Evolutionary conservation across 768 basidiomycete species (phyloP).

Genomic region (Russula griseocarnosa): DNA sequence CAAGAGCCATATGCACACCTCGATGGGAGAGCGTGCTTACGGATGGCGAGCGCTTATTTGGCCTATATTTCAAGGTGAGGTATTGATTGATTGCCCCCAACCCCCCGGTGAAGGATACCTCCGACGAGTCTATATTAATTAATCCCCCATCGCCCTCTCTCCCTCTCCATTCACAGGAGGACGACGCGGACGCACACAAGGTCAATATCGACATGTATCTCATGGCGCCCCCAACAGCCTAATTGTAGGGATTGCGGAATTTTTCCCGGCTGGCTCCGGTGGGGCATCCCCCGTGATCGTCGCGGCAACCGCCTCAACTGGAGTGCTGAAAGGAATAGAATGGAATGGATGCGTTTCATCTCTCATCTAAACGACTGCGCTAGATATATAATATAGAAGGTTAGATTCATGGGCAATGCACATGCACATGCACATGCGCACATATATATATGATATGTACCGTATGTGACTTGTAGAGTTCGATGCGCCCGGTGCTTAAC

Average conservation of each 20-base stretch:
- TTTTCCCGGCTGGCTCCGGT: background rate
- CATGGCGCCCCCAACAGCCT: constrained; percentile 5
- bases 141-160: background rate
- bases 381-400: no score
- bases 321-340: no score
- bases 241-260: no score
- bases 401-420: background rate
- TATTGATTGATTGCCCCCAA: background rate
- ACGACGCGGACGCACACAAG: constrained; percentile 8
- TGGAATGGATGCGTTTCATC: no score
- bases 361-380: no score
- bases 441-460: no score
- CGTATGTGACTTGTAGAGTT: background rate
- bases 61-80: constrained; percentile 14
- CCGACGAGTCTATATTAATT: background rate
- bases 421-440: no score
- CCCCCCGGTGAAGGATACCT: background rate
- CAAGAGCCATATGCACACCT: constrained; percentile 5
- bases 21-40: constrained; percentile 20
- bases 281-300: no score
- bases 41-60: constrained; percentile 15
- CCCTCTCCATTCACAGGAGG: constrained; percentile 1
- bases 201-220: constrained; percentile 11
- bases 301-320: no score
- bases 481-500: background rate